Percentiles rank a stretch among this genome's conserved stretches.
phyloP scores from a whole-genome alignment of 257 asterid species.

The Solanum acaule region DNA sequence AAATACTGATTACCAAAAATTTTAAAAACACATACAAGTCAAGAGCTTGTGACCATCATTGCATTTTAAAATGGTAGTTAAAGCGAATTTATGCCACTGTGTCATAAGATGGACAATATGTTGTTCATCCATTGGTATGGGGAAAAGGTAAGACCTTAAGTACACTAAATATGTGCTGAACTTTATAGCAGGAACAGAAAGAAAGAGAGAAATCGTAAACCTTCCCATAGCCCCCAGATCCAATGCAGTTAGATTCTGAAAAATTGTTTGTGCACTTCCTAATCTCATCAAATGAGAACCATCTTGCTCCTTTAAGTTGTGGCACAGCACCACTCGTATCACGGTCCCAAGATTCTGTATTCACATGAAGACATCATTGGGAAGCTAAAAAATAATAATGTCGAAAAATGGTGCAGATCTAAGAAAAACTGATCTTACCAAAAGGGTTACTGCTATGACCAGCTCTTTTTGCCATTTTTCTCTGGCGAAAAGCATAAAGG shows the following conservation, averaged over 20 bases:
- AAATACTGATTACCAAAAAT: background rate
- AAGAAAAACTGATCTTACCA: slow-evolving; percentile 34
- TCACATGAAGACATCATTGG: slow-evolving; percentile 3
- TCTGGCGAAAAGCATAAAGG: slow-evolving; percentile 48
- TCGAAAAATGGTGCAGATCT: background rate
- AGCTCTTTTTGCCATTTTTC: slow-evolving; percentile 36
- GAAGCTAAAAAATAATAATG: background rate
- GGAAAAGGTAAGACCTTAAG: background rate
- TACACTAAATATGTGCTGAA: background rate
- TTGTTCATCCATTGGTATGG: background rate
- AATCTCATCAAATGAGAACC: slow-evolving; percentile 76
- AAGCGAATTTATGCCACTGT: background rate
- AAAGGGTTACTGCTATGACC: slow-evolving; percentile 49
- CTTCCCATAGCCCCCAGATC: slow-evolving; percentile 88
- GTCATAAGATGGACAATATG: background rate
- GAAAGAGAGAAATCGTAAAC: slow-evolving; percentile 15
- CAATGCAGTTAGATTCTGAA: slow-evolving; percentile 68
- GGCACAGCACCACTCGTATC: slow-evolving; percentile 68
- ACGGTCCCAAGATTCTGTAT: slow-evolving; percentile 69
- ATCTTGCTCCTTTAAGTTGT: slow-evolving; percentile 75
- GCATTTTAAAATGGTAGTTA: background rate
- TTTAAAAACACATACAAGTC: background rate
- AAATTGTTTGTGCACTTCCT: slow-evolving; percentile 53
- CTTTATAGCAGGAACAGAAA: background rate
- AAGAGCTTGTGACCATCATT: background rate